Base-by-base conservation (phyloP, 2,329 filamentous ascomycete genomes). In the Xylaria polymorpha region DNA sequence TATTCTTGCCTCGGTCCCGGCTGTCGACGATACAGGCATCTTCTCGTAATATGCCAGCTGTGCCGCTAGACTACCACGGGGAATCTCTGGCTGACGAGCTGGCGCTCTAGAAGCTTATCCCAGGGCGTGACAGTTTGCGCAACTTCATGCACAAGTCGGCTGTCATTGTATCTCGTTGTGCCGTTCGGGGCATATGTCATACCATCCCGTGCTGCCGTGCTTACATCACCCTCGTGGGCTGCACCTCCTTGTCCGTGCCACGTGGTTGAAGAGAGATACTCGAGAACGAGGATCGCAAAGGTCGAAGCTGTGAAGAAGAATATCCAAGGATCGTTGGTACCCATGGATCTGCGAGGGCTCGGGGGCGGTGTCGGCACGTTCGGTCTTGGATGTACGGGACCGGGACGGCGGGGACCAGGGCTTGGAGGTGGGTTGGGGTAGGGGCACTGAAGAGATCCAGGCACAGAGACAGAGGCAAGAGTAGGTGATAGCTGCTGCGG, bases 311-410 rank as follows among this genome's bases (percentile, higher is more conserved):
- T 14, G 12, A 35, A 46, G 35, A 68, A 35, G 14, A n/a, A 4
- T 10, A 50, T 39, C 58, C 35, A 65, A 46, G 43, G 18, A 22
- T 25, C 18, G n/a, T 56, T 14, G n/a, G 12, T n/a, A n/a, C 0
- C 4, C 8, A 32, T 22, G 51, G 69, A 61, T 56, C 74, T 72
- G 41, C 25, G 73, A 60, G 76, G 76, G 50, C 74, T 77, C 46
- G 76, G 76, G 43, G 76, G 76, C 20, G 76, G 76, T 46, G 75
- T 75, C 53, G 76, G 76, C 50, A 77, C 75, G 44, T 77, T 44
- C 15, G 76, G 76, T 41, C 68, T 66, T 43, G 76, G 76, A 15
- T 43, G 10, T n/a, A 73, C 20, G n/a, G 76, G 76, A 37, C 73
- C 72, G 39, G 76, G 76, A 48, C 76, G 59, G 70, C 61, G 55